A percentile compares a stretch with the other conserved stretches of the same genome.
These are phyloP conservation scores for Psilocybe mexicana DNA, from an alignment of 1,284 basidiomycete genomes.

Conservation along the genomic window DNA sequence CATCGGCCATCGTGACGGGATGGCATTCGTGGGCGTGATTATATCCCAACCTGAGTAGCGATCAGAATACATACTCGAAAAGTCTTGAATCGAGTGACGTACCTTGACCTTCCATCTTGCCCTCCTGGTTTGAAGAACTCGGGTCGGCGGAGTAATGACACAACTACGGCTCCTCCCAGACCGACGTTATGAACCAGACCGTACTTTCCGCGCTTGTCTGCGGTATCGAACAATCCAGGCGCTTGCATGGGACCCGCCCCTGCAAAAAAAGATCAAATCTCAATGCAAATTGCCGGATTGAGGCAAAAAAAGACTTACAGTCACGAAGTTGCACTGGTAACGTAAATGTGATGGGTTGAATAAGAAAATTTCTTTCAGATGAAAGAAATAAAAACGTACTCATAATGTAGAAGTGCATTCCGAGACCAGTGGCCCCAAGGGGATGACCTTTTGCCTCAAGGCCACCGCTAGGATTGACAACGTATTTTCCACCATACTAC, in stretches of 20 bases:
- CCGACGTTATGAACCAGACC: constrained; percentile 86
- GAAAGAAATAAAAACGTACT: constrained; percentile 46
- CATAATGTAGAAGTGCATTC: constrained; percentile 87
- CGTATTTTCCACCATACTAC: constrained; percentile 83
- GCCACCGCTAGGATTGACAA: constrained; percentile 87
- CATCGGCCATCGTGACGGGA: constrained; percentile 59
- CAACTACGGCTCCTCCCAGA: constrained; percentile 78
- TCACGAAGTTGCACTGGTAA: constrained; percentile 69
- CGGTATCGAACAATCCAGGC: constrained; percentile 61
- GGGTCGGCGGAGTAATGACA: constrained; percentile 71
- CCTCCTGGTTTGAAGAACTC: constrained; percentile 69
- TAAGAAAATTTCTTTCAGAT: constrained; percentile 4
- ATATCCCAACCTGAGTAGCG: constrained; percentile 63
- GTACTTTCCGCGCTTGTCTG: constrained; percentile 72
- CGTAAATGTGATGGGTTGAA: constrained; percentile 2
- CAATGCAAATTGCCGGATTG: not conserved
- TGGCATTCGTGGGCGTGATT: constrained; percentile 75
- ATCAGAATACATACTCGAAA: constrained; percentile 1
- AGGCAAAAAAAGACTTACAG: constrained; percentile 43
- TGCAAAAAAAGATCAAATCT: constrained; percentile 25
- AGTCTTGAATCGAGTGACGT: constrained; percentile 14
- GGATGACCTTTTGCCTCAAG: constrained; percentile 88
- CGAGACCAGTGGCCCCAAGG: constrained; percentile 82
- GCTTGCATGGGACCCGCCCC: constrained; percentile 85
- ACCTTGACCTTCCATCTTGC: constrained; percentile 67